These are phyloP conservation scores for Ramalina peruviana DNA, from an alignment of 495 filamentous ascomycete genomes.

Conservation along the genomic window DNA sequence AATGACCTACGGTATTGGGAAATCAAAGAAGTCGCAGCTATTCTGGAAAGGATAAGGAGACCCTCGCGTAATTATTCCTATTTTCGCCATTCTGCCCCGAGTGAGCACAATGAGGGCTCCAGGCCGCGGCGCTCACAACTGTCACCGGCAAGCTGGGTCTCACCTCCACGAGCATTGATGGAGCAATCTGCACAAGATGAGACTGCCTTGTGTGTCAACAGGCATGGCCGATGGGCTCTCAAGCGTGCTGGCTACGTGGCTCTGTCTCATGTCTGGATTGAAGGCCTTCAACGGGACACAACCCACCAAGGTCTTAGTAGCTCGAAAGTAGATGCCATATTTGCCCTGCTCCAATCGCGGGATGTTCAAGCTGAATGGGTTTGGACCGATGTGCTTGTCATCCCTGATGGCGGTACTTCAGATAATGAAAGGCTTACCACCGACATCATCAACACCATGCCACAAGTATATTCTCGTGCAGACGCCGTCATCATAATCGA, in stretches of 20 bases:
- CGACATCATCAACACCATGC: constrained; percentile 5
- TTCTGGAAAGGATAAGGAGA: neutral
- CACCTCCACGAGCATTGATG: neutral
- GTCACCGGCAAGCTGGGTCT: neutral
- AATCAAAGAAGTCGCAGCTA: neutral
- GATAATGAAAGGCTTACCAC: neutral
- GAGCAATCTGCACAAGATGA: constrained; percentile 1
- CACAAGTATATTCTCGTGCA: constrained; percentile 1
- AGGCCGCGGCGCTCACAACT: neutral
- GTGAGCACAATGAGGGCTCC: neutral
- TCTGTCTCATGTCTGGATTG: constrained; percentile 5
- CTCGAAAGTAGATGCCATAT: neutral
- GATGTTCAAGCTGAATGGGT: constrained; percentile 3
- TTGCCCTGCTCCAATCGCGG: neutral
- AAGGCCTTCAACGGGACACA: constrained; percentile 2
- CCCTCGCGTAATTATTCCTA: neutral
- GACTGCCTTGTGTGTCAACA: constrained; percentile 2
- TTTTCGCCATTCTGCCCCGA: neutral
- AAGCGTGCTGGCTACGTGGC: constrained; percentile 1
- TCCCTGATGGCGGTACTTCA: constrained; percentile 1
- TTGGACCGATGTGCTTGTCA: constrained; percentile 3
- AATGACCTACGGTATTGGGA: neutral
- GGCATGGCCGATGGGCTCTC: neutral
- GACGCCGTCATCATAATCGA: constrained; percentile 5
- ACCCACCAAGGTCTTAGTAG: neutral